phyloP scores from a whole-genome alignment of 2,329 filamentous ascomycete species.

The Aspergillus thermomutatus region DNA sequence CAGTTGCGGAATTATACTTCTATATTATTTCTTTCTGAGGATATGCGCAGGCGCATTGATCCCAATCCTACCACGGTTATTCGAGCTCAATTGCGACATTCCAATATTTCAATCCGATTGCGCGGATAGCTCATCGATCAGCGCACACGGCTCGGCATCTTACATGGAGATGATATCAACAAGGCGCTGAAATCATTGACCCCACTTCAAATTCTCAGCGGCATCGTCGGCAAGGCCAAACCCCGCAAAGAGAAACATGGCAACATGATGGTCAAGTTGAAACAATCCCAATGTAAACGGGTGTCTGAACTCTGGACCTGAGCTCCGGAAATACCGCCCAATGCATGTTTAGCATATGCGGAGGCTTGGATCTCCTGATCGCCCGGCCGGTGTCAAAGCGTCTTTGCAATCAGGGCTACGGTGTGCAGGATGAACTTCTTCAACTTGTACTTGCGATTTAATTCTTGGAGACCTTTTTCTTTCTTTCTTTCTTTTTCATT shows the following conservation, averaged over 20 bases:
- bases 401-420: not conserved
- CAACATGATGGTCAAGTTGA: not conserved
- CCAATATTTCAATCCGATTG: conserved; percentile 6
- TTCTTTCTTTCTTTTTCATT: conserved; percentile 14
- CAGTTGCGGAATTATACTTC: conserved; percentile 1
- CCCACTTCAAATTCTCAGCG: not conserved
- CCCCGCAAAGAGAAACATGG: not conserved
- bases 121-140: conserved; percentile 9
- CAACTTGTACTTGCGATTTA: not conserved
- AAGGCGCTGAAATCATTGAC: not conserved
- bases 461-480: not conserved
- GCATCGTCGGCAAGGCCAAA: not conserved
- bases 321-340: not conserved
- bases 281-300: not conserved
- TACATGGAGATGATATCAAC: not conserved
- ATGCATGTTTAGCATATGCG: not conserved
- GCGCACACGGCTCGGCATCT: not conserved
- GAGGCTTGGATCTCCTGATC: conserved; percentile 4
- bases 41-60: conserved; percentile 17
- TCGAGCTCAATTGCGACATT: conserved; percentile 11
- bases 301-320: not conserved
- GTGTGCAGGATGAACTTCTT: not conserved
- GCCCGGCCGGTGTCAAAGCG: conserved; percentile 11
- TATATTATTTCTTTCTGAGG: conserved; percentile 13
- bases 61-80: conserved; percentile 12